phyloP scores from a whole-genome alignment of 345 rosid genomes.

The Euphorbia lathyris region DNA sequence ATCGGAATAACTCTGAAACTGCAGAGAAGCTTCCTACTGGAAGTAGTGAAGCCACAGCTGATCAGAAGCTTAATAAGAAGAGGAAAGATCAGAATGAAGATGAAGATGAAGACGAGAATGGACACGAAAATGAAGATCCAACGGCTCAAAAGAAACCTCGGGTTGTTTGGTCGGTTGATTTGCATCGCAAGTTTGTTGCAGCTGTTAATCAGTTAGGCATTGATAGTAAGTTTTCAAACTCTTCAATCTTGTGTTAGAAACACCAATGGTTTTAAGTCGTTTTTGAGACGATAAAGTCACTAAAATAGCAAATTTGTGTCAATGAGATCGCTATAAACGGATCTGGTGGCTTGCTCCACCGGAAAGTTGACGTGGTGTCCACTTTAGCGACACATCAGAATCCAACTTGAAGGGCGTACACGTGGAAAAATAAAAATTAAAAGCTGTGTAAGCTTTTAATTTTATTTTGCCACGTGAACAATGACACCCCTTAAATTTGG shows the following conservation, averaged over 20 bases:
- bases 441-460: too few species aligned
- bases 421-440: too few species aligned
- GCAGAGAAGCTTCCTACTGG: conserved; percentile 20
- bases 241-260: neutral
- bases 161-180: conserved; percentile 37
- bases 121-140: conserved; percentile 29
- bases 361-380: too few species aligned
- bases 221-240: conserved; percentile 27
- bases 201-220: conserved; percentile 34
- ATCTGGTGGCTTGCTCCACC: too few species aligned
- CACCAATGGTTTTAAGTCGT: too few species aligned
- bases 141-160: conserved; percentile 33
- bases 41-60: conserved; percentile 19
- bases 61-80: conserved; percentile 29
- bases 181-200: conserved; percentile 35
- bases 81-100: conserved; percentile 35
- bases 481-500: too few species aligned
- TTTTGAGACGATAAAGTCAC: too few species aligned
- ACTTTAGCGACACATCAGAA: too few species aligned
- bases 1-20: conserved; percentile 17
- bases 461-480: too few species aligned
- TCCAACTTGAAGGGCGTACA: too few species aligned
- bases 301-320: too few species aligned
- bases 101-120: conserved; percentile 32
- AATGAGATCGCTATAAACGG: too few species aligned